Conservation (phyloP, 768 basidiomycete species). For the Tulasnella sp. region DNA sequence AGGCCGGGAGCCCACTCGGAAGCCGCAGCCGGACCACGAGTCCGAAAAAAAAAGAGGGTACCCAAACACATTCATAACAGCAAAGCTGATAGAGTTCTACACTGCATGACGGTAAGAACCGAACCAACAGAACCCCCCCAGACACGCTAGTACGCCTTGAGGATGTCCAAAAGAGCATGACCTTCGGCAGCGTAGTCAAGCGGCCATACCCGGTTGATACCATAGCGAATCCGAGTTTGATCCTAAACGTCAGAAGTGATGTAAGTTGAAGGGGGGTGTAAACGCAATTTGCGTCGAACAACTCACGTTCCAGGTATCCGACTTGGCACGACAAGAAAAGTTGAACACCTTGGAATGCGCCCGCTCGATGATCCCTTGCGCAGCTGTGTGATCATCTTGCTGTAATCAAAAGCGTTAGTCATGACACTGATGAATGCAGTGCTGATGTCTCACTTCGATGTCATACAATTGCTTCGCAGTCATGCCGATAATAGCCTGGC, state of each 20-base stretch:
- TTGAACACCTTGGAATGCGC: slow-evolving; percentile 67
- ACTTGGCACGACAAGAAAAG: slow-evolving; percentile 78
- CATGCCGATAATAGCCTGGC: slow-evolving; percentile 64
- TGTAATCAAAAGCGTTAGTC: slow-evolving; percentile 30
- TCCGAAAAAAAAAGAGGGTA: background rate
- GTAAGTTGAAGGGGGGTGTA: background rate
- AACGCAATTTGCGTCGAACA: background rate
- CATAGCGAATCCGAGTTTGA: slow-evolving; percentile 72
- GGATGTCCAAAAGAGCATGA: slow-evolving; percentile 47
- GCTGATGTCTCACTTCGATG: slow-evolving; percentile 48
- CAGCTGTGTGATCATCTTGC: slow-evolving; percentile 54
- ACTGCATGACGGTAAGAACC: background rate
- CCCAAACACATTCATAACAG: background rate
- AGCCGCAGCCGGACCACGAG: background rate
- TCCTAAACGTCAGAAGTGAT: slow-evolving; percentile 43
- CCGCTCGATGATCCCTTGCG: slow-evolving; percentile 50
- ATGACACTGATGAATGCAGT: background rate
- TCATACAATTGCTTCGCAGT: slow-evolving; percentile 67
- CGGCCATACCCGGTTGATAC: slow-evolving; percentile 56
- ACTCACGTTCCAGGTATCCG: slow-evolving; percentile 76
- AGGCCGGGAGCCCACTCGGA: background rate
- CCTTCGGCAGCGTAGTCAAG: slow-evolving; percentile 66
- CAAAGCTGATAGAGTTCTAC: background rate
- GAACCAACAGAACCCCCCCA: background rate
- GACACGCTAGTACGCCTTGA: slow-evolving; percentile 35